These are phyloP conservation scores for Mortierella sp. DNA, from an alignment of 371 early-diverging fungal species.

Conservation along the genomic window DNA sequence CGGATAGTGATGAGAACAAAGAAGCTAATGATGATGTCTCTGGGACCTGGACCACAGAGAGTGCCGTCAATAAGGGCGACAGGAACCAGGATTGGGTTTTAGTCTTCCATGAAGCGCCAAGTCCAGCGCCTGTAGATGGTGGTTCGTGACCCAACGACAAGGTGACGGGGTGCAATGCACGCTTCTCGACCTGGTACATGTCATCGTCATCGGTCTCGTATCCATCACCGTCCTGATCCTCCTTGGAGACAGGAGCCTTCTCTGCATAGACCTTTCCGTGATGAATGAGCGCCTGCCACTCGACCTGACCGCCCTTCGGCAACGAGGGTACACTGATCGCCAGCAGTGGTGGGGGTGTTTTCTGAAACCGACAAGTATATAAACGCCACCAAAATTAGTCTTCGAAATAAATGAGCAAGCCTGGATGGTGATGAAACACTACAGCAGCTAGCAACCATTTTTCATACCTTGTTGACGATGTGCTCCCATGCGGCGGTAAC, in stretches of 20 bases:
- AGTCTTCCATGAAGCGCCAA: conserved; percentile 22
- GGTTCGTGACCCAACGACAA: conserved; percentile 20
- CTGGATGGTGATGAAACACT: not conserved
- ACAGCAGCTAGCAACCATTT: not conserved
- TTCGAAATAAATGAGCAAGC: not conserved
- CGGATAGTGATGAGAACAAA: conserved; percentile 12
- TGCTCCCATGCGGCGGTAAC: conserved; percentile 59
- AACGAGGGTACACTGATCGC: conserved; percentile 70
- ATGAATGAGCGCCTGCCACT: conserved; percentile 71
- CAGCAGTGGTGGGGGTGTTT: conserved; percentile 56
- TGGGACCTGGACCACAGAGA: conserved; percentile 25
- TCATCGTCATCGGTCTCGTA: conserved; percentile 62
- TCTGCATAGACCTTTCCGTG: conserved; percentile 55
- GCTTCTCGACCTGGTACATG: conserved; percentile 40
- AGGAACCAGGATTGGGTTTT: conserved; percentile 45
- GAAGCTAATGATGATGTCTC: conserved; percentile 9
- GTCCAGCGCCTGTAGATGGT: not conserved
- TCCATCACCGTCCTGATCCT: conserved; percentile 23
- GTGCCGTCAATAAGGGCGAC: conserved; percentile 30
- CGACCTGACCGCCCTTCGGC: conserved; percentile 70
- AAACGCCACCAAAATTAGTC: conserved; percentile 4
- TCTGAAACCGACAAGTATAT: not conserved
- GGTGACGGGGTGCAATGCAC: conserved; percentile 25
- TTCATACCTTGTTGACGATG: conserved; percentile 34
- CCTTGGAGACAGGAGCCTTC: conserved; percentile 8